Percentiles rank a stretch among this genome's conserved stretches.
These are phyloP conservation scores for Iberis pinnata DNA, from an alignment of 345 rosid genomes.

Conservation along the genomic window DNA sequence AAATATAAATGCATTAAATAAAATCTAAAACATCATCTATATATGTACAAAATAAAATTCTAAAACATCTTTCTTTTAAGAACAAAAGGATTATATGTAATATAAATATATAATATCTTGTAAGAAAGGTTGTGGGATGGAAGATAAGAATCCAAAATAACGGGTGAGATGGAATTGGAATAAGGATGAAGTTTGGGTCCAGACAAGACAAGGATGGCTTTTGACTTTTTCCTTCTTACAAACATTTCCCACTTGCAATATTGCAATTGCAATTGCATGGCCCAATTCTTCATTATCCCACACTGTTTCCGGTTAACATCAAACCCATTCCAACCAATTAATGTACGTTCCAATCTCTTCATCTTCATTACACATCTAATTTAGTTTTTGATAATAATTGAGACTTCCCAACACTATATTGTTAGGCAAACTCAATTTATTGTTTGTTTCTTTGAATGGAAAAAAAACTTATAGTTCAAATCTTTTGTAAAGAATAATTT, in stretches of 20 bases:
- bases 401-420: neutral
- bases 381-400: neutral
- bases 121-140: neutral
- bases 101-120: too few species aligned
- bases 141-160: conserved; percentile 20
- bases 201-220: conserved; percentile 14
- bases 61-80: too few species aligned
- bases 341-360: neutral
- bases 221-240: conserved; percentile 20
- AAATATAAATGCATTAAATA: too few species aligned
- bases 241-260: conserved; percentile 13
- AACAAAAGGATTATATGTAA: too few species aligned
- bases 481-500: too few species aligned
- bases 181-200: conserved; percentile 29
- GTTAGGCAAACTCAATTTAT: neutral
- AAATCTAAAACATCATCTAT: too few species aligned
- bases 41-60: too few species aligned
- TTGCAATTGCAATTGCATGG: too few species aligned
- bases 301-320: conserved; percentile 6
- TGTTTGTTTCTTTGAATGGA: neutral
- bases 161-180: conserved; percentile 17
- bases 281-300: conserved; percentile 11
- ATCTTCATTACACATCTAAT: too few species aligned
- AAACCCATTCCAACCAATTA: neutral
- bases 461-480: too few species aligned